Percentiles rank a stretch among this genome's conserved stretches.
phyloP scores from a whole-genome alignment of 2,329 filamentous ascomycete species.

The Fusarium euwallaceae region DNA sequence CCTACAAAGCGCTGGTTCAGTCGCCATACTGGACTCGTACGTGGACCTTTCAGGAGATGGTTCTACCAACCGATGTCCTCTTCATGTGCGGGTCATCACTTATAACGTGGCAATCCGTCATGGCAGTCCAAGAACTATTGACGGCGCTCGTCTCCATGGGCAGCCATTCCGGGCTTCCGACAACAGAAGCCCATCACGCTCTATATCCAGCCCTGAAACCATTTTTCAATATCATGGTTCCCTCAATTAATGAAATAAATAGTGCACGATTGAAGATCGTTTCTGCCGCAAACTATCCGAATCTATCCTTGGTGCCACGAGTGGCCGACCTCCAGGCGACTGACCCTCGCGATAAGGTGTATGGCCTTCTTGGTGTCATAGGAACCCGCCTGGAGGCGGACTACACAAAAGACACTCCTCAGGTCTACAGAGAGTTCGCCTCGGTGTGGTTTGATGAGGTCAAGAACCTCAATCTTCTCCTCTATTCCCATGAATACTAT shows the following conservation, averaged over 20 bases:
- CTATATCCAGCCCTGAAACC: rapidly evolving
- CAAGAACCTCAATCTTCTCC: background rate
- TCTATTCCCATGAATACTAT: background rate
- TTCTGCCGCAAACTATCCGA: too few species aligned
- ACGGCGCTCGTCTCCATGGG: rapidly evolving
- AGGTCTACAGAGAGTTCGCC: background rate
- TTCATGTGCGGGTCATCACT: background rate
- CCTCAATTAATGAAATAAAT: rapidly evolving
- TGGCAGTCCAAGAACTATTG: background rate
- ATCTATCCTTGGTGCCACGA: too few species aligned
- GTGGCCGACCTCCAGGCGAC: background rate
- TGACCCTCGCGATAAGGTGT: background rate
- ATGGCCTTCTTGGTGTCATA: background rate
- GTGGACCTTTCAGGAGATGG: conserved; percentile 3
- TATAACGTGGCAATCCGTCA: too few species aligned
- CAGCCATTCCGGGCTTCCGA: rapidly evolving
- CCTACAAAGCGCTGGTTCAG: background rate
- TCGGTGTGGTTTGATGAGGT: background rate
- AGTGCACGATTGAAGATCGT: rapidly evolving
- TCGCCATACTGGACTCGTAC: background rate
- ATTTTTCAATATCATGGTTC: rapidly evolving
- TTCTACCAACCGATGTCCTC: background rate
- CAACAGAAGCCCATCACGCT: background rate
- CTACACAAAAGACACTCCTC: background rate
- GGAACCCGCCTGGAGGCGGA: background rate